Evolutionary conservation across 2,329 filamentous ascomycete genomes (phyloP).

Genomic region (Sarocladium strictum): DNA sequence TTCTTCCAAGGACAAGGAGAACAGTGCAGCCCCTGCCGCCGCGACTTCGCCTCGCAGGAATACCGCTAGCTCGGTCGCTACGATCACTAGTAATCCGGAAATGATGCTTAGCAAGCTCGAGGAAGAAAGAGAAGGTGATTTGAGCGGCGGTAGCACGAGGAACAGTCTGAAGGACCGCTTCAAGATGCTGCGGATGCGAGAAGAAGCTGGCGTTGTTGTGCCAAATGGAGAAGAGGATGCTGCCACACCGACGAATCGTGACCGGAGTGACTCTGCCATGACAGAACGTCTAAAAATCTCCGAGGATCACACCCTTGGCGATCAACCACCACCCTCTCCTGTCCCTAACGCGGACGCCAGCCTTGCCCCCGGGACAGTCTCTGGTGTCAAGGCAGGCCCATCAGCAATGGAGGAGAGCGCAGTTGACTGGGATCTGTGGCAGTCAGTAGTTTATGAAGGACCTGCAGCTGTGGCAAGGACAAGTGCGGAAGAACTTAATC

Average conservation of each 20-base stretch:
- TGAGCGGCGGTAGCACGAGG: slow-evolving; percentile 37
- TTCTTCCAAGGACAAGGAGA: slow-evolving; percentile 52
- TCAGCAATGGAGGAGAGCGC: slow-evolving; percentile 63
- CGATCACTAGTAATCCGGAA: slow-evolving; percentile 74
- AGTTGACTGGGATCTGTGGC: slow-evolving; percentile 99
- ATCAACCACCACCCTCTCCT: slow-evolving; percentile 35
- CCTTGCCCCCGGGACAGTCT: slow-evolving; percentile 78
- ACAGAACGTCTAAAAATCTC: slow-evolving; percentile 13
- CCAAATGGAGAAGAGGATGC: slow-evolving; percentile 42
- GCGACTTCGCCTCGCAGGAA: slow-evolving; percentile 51
- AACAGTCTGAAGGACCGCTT: slow-evolving; percentile 72
- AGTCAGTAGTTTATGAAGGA: slow-evolving; percentile 90
- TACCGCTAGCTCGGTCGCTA: slow-evolving; percentile 74
- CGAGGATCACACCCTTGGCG: slow-evolving; percentile 20
- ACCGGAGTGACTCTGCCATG: slow-evolving; percentile 3
- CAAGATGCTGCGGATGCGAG: slow-evolving; percentile 68
- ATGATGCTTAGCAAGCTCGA: slow-evolving; percentile 72
- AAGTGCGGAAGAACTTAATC: slow-evolving; percentile 83
- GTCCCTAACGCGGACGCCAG: slow-evolving; percentile 62
- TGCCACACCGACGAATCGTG: slow-evolving; percentile 8
- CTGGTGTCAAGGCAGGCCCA: slow-evolving; percentile 71
- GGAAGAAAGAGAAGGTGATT: slow-evolving; percentile 54
- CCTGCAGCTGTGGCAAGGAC: slow-evolving; percentile 81
- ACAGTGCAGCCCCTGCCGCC: slow-evolving; percentile 47
- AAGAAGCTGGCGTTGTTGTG: slow-evolving; percentile 57